These are phyloP conservation scores for Rhodotorula paludigena DNA, from an alignment of 768 basidiomycete genomes.

Conservation along the genomic window DNA sequence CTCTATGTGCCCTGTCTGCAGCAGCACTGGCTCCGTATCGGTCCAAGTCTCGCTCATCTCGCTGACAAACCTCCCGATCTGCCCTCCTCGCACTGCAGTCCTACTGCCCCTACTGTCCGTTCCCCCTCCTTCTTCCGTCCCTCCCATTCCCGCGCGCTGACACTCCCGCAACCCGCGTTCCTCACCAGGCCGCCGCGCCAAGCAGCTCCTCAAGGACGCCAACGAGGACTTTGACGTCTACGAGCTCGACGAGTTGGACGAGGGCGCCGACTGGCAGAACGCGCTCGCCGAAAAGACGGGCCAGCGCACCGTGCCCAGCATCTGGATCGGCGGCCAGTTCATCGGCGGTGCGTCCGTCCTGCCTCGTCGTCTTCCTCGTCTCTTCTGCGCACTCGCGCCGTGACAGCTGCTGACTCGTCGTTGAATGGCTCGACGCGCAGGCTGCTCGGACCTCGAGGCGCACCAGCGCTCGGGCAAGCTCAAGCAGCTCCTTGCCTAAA, in stretches of 20 bases:
- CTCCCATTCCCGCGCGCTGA: neutral
- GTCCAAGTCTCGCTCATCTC: neutral
- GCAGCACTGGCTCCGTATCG: no score
- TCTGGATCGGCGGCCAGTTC: slow-evolving; percentile 28
- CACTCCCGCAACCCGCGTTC: neutral
- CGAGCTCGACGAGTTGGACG: slow-evolving; percentile 38
- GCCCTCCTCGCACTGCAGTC: neutral
- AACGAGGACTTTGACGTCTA: slow-evolving; percentile 15
- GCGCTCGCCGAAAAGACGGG: slow-evolving; percentile 38
- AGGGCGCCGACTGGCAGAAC: slow-evolving; percentile 36
- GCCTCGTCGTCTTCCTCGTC: neutral
- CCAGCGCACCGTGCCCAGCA: slow-evolving; percentile 36
- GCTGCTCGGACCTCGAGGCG: slow-evolving; percentile 36
- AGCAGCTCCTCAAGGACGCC: slow-evolving; percentile 23
- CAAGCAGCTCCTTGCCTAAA: slow-evolving; percentile 27
- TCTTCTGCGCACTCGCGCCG: neutral
- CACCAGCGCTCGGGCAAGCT: slow-evolving; percentile 27
- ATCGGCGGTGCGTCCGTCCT: slow-evolving; percentile 21
- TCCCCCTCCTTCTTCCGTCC: neutral
- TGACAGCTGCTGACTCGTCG: neutral
- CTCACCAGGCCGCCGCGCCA: neutral
- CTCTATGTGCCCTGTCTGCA: no score
- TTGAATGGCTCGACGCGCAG: neutral
- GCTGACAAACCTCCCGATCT: neutral
- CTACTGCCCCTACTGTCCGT: slow-evolving; percentile 21